Conservation (phyloP, 2,329 filamentous ascomycete genomes). For the Venturia asperata region DNA sequence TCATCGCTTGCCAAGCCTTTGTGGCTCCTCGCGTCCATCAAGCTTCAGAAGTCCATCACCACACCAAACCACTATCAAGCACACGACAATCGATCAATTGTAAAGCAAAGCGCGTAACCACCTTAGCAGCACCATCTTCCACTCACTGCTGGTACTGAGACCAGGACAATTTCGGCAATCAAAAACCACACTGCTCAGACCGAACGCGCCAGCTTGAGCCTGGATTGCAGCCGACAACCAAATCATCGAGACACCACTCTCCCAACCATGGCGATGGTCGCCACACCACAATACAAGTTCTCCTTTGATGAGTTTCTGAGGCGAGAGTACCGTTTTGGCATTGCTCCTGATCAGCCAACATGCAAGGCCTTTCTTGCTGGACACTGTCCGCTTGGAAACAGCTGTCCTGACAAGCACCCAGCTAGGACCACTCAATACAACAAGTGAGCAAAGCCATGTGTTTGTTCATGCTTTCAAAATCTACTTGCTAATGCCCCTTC, state of each 20-base stretch:
- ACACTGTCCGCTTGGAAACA: constrained; percentile 76
- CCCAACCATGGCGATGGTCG: background rate
- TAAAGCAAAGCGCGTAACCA: too few relatives aligned
- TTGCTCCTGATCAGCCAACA: constrained; percentile 60
- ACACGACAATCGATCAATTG: background rate
- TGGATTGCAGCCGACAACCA: background rate
- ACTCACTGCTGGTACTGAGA: background rate
- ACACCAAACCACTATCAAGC: background rate
- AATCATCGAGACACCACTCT: background rate
- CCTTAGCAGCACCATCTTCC: background rate
- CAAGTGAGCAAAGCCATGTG: constrained; percentile 40
- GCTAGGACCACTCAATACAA: constrained; percentile 48
- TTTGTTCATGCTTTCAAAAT: background rate
- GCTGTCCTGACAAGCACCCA: constrained; percentile 77
- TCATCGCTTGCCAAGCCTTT: too few relatives aligned
- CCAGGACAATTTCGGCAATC: background rate
- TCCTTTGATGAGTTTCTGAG: constrained; percentile 80
- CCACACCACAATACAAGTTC: constrained; percentile 54
- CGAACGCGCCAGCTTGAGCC: background rate
- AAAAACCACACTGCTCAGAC: background rate
- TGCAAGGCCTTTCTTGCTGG: constrained; percentile 83
- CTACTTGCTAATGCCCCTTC: constrained; percentile 13
- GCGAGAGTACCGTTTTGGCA: constrained; percentile 74
- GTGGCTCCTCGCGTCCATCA: too few relatives aligned
- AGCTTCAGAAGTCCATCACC: background rate